A percentile compares a stretch with the other conserved stretches of the same genome.
These are phyloP conservation scores for Ceratocystis alfenasii DNA, from an alignment of 2,329 filamentous ascomycete genomes.

Conservation along the genomic window DNA sequence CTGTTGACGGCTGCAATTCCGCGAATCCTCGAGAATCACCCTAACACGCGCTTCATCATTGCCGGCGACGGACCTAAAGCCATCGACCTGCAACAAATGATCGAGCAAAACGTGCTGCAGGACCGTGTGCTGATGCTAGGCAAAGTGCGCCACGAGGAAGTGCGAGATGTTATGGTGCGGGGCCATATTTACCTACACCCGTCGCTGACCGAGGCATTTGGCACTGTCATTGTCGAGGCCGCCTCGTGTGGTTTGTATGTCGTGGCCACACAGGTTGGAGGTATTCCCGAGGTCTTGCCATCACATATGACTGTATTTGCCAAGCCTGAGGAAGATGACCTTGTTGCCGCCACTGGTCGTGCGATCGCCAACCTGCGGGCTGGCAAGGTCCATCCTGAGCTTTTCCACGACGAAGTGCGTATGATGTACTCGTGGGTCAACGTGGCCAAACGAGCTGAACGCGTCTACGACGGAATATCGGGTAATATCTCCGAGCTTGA, in stretches of 20 bases:
- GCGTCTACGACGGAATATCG: conserved; percentile 87
- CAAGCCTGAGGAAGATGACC: conserved; percentile 88
- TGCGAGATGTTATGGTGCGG: conserved; percentile 91
- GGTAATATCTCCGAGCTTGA: conserved; percentile 75
- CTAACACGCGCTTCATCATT: conserved; percentile 93
- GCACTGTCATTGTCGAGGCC: conserved; percentile 94
- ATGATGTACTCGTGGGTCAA: conserved; percentile 99
- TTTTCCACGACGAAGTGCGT: conserved; percentile 92
- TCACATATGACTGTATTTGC: conserved; percentile 97
- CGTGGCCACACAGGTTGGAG: conserved; percentile 90
- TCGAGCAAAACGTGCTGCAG: conserved; percentile 87
- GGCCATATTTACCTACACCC: conserved; percentile 96
- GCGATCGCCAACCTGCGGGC: conserved; percentile 78
- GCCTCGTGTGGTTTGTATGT: conserved; percentile 93
- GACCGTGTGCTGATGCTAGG: conserved; percentile 89
- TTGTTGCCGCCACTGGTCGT: conserved; percentile 77
- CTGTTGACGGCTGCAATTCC: conserved; percentile 93
- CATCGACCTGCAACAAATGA: conserved; percentile 96
- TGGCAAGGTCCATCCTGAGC: conserved; percentile 78
- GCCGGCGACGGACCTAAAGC: conserved; percentile 92
- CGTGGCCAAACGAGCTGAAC: conserved; percentile 82
- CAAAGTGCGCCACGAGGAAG: conserved; percentile 86
- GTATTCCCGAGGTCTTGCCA: conserved; percentile 90
- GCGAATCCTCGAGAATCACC: conserved; percentile 75
- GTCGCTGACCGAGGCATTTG: conserved; percentile 89